Evolutionary conservation across 2,329 filamentous ascomycete species (phyloP).

Genomic region (Calonectria hongkongensis): DNA sequence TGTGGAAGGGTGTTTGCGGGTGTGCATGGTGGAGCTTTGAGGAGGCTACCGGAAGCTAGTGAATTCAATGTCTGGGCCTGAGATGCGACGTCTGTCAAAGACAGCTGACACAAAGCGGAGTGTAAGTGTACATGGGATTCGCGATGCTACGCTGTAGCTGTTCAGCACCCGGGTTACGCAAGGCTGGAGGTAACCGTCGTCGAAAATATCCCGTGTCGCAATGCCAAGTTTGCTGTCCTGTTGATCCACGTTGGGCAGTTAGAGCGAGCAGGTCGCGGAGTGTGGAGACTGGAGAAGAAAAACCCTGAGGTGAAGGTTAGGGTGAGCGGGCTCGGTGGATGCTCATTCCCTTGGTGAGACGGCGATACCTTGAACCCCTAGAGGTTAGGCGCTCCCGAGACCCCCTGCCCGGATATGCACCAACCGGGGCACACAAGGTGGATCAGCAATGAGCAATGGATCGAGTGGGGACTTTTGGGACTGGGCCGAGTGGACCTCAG

Average conservation of each 20-base stretch:
- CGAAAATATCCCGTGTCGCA: constrained; percentile 14
- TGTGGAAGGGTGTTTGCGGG: constrained; percentile 43
- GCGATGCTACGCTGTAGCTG: constrained; percentile 1
- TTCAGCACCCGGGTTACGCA: constrained; percentile 1
- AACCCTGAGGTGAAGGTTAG: constrained; percentile 41
- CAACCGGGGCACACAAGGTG: constrained; percentile 25
- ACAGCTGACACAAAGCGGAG: constrained; percentile 24
- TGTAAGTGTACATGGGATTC: constrained; percentile 18
- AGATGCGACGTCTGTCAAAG: constrained; percentile 28
- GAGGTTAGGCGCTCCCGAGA: constrained; percentile 56
- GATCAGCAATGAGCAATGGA: constrained; percentile 8
- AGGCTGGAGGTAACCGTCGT: not conserved
- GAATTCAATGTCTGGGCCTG: constrained; percentile 41
- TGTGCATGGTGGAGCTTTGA: constrained; percentile 36
- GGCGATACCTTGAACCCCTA: constrained; percentile 55
- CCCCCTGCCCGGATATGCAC: constrained; percentile 37
- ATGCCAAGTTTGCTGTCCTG: constrained; percentile 23
- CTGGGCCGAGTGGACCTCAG: constrained; percentile 2
- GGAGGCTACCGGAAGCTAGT: constrained; percentile 43
- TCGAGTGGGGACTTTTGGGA: constrained; percentile 17
- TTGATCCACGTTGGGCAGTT: constrained; percentile 31
- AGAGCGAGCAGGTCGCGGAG: constrained; percentile 19
- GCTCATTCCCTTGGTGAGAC: constrained; percentile 52
- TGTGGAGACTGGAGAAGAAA: constrained; percentile 28
- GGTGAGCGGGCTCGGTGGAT: constrained; percentile 33